These are phyloP conservation scores for Taphrina communis DNA, from an alignment of 1,139 yeast genomes.

Conservation along the genomic window DNA sequence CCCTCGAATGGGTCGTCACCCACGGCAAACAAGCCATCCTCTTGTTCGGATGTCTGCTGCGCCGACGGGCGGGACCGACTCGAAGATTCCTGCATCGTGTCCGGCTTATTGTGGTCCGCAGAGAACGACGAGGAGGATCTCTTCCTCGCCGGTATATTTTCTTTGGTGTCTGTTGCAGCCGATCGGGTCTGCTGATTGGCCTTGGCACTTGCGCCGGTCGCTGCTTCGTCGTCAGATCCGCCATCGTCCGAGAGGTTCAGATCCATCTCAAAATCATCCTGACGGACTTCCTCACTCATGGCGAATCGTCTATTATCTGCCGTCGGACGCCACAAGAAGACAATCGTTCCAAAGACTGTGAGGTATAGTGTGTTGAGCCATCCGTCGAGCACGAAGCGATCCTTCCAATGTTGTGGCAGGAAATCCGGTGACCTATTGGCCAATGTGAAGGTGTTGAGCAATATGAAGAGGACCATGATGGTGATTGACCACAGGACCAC, in stretches of 20 bases:
- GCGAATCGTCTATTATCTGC: slow-evolving; percentile 94
- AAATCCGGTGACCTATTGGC: slow-evolving; percentile 78
- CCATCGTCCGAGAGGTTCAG: slow-evolving; percentile 21
- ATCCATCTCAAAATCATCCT: slow-evolving; percentile 58
- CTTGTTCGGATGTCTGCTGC: slow-evolving; percentile 10
- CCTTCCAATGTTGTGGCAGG: slow-evolving; percentile 89
- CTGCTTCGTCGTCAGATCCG: slow-evolving; percentile 14
- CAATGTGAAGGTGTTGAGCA: slow-evolving; percentile 71
- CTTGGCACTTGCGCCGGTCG: not conserved
- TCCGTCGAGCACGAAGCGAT: slow-evolving; percentile 84
- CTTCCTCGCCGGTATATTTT: not conserved
- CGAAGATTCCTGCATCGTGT: not conserved
- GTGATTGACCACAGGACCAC: slow-evolving; percentile 72
- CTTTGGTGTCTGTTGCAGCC: not conserved
- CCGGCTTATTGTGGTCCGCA: not conserved
- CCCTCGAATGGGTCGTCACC: slow-evolving; percentile 41
- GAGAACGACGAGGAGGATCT: no score
- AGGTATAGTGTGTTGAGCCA: slow-evolving; percentile 94
- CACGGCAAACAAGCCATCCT: slow-evolving; percentile 40
- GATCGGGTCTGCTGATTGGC: not conserved
- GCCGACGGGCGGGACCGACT: not conserved
- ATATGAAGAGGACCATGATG: slow-evolving; percentile 66
- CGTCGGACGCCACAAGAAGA: slow-evolving; percentile 97
- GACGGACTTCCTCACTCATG: slow-evolving; percentile 83
- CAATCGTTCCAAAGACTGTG: slow-evolving; percentile 78